Conservation (phyloP, 139 green algal genomes). For the Chlorella sp. region DNA sequence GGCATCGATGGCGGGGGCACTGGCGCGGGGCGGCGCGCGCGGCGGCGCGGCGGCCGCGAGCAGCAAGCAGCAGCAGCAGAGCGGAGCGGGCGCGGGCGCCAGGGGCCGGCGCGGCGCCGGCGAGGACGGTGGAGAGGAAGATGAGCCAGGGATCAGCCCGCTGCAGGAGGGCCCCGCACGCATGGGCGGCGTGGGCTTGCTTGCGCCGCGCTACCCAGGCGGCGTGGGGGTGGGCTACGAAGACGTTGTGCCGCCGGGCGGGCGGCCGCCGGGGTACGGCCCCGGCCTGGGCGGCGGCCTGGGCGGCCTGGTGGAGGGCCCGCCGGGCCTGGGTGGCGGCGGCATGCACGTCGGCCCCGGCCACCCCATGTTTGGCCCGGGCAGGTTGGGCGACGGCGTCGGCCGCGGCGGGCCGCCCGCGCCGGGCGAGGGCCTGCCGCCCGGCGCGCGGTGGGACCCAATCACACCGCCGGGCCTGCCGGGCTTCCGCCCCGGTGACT, state of each 20-base stretch:
- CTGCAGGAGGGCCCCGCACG: constrained; percentile 12
- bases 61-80: background rate
- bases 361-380: constrained; percentile 48
- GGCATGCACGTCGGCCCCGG: constrained; percentile 55
- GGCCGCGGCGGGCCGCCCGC: background rate
- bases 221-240: constrained; percentile 28
- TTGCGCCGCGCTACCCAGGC: background rate
- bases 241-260: constrained; percentile 36
- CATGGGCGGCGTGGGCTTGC: constrained; percentile 4
- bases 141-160: too few relatives aligned
- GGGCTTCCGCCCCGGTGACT: constrained; percentile 41
- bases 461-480: constrained; percentile 51
- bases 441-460: constrained; percentile 49
- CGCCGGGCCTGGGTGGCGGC: constrained; percentile 6
- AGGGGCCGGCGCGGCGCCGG: too few relatives aligned
- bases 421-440: background rate
- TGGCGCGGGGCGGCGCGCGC: too few relatives aligned
- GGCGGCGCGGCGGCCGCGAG: too few relatives aligned
- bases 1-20: too few relatives aligned
- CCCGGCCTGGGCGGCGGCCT: constrained; percentile 9
- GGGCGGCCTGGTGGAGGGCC: background rate
- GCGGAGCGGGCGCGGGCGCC: background rate
- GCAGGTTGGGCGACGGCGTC: constrained; percentile 8
- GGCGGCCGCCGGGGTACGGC: constrained; percentile 29
- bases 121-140: too few relatives aligned